Evolutionary conservation across 257 asterid genomes (phyloP), one percentile per base, ranked within the genome.

Genomic region (Nemophila menziesii): DNA sequence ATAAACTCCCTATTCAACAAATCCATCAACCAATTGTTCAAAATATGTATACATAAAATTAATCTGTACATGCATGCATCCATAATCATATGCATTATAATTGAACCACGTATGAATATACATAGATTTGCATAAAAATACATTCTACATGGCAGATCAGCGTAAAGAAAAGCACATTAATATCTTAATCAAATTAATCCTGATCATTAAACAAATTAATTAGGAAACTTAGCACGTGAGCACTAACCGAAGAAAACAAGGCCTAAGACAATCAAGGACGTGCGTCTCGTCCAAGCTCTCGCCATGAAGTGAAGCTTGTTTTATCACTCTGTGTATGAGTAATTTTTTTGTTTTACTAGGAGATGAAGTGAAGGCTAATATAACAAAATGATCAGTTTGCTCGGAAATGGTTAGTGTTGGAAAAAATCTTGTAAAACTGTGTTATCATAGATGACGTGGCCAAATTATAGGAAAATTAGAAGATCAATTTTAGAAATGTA

Each of bases 211-310:
- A 24, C 4, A 29, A 29, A 29, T 29, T 29, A 17, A 46, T 13
- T 22, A 6, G 17, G 19, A 5, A 56, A 36, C 13, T 18, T 33
- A 11, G 27, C 37, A 37, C 51, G 33, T 0, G 20, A 46, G 51
- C 5, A 56, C 85, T 72, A 36, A 81, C 93, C 90, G 51, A 70
- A 47, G 7, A 81, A 43, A 3, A 78, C 59, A 57, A 78, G 41
- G 36, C 56, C 79, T 43, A 72, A 44, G 11, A 72, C 71, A 48
- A 64, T 42, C 33, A 65, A 58, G 43, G 83, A 72, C 13, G 72
- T 56, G 63, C 73, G 77, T 13, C 68, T 61, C 47, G 12, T 49
- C 75, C 71, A 66, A 64, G 79, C 72, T 62, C 63, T 61, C 48
- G 83, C 86, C 93, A 82, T 78, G 53, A 59, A 36, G 54, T 55